Percentiles rank a stretch among this genome's conserved stretches.
Evolutionary conservation across 441 rosid species (phyloP).

Genomic region (Brassica balearica): DNA sequence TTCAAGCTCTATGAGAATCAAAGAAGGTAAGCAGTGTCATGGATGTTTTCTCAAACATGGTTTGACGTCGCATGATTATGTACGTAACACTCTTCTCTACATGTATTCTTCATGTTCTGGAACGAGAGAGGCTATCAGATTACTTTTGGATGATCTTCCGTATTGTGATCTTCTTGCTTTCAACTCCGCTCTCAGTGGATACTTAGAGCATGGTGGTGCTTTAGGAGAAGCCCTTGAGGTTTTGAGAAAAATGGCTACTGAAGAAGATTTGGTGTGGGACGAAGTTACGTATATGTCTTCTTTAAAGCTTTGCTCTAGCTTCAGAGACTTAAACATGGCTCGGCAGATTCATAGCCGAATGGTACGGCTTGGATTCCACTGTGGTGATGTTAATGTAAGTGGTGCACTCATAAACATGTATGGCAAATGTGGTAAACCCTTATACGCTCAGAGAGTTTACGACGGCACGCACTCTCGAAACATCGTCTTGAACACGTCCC

Average conservation of each 20-base stretch:
- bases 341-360: constrained; percentile 60
- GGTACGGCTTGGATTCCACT: constrained; percentile 41
- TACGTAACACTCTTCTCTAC: constrained; percentile 60
- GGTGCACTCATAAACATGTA: constrained; percentile 75
- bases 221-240: constrained; percentile 55
- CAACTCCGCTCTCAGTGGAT: constrained; percentile 70
- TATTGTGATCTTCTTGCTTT: constrained; percentile 53
- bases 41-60: constrained; percentile 65
- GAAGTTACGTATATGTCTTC: constrained; percentile 54
- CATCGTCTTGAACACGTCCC: constrained; percentile 69
- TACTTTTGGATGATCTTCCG: constrained; percentile 50
- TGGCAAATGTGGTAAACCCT: constrained; percentile 64
- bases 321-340: constrained; percentile 62
- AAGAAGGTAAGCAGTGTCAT: constrained; percentile 73
- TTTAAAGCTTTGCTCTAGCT: constrained; percentile 61
- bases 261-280: constrained; percentile 56
- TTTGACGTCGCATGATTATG: constrained; percentile 63
- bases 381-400: constrained; percentile 41
- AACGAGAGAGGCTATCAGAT: constrained; percentile 50
- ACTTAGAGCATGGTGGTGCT: constrained; percentile 56
- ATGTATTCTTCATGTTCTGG: constrained; percentile 58
- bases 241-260: constrained; percentile 52
- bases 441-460: constrained; percentile 61
- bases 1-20: constrained; percentile 46
- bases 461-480: constrained; percentile 48